phyloP scores from a whole-genome alignment of 495 filamentous ascomycete species.

The Penicillium silybi region DNA sequence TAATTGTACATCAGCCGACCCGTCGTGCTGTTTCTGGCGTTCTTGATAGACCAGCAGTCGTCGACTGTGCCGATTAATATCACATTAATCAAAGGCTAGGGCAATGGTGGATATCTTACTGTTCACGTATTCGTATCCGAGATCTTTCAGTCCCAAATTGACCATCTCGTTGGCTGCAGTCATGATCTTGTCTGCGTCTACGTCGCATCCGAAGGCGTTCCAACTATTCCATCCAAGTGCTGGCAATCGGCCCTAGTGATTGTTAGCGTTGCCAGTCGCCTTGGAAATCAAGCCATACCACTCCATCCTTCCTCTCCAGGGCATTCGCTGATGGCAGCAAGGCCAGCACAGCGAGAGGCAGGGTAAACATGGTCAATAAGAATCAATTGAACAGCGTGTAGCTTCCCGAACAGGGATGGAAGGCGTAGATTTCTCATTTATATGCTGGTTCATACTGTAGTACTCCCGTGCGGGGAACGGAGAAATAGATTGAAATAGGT shows the following conservation, averaged over 20 bases:
- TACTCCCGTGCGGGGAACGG: constrained; percentile 13
- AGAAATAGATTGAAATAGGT: background rate
- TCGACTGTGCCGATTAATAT: constrained; percentile 33
- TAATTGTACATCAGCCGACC: constrained; percentile 52
- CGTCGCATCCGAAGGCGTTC: constrained; percentile 58
- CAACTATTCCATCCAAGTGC: constrained; percentile 60
- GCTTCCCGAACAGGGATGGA: background rate
- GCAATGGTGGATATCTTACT: constrained; percentile 30
- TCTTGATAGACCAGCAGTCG: constrained; percentile 63
- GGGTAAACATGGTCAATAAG: constrained; percentile 7
- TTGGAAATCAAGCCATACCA: constrained; percentile 17
- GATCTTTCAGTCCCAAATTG: constrained; percentile 52
- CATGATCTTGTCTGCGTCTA: constrained; percentile 49
- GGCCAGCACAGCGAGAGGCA: constrained; percentile 13
- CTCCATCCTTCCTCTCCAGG: constrained; percentile 24
- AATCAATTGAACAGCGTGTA: background rate
- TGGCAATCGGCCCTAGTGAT: constrained; percentile 41
- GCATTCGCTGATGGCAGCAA: constrained; percentile 17
- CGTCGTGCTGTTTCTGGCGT: constrained; percentile 42
- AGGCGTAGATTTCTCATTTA: background rate
- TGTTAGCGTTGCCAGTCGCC: background rate
- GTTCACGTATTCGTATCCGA: constrained; percentile 67
- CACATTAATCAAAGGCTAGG: background rate
- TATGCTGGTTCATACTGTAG: background rate
- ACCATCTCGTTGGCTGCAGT: constrained; percentile 49